A percentile compares a stretch with the other conserved stretches of the same genome.
phyloP scores from a whole-genome alignment of 306 rosid genomes.

The Cucurbita moschata region DNA sequence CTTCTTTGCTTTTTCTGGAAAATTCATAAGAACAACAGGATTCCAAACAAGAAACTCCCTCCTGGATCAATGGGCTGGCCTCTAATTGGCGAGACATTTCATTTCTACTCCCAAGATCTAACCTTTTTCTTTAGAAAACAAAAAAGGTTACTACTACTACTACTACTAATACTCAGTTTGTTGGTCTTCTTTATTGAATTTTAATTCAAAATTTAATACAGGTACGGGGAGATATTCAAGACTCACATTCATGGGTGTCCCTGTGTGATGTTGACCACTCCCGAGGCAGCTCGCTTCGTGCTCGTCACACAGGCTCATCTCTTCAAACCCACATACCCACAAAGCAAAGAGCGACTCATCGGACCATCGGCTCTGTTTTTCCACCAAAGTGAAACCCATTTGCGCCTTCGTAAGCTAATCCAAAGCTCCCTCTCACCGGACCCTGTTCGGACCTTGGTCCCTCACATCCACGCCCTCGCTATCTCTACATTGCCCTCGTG shows the following conservation, averaged over 20 bases:
- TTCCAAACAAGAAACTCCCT: constrained; percentile 33
- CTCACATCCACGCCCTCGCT: constrained; percentile 39
- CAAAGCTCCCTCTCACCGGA: constrained; percentile 40
- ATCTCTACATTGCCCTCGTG: constrained; percentile 31
- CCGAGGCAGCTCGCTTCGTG: constrained; percentile 71
- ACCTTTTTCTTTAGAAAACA: constrained; percentile 55
- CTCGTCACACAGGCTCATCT: constrained; percentile 66
- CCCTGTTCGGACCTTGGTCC: constrained; percentile 41
- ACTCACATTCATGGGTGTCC: constrained; percentile 70
- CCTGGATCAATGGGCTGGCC: constrained; percentile 99
- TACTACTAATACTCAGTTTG: no score
- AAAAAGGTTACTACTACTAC: constrained; percentile 29
- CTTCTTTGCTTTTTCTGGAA: constrained; percentile 3
- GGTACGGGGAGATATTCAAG: constrained; percentile 89
- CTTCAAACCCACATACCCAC: constrained; percentile 80
- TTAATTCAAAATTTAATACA: background rate
- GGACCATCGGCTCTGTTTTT: constrained; percentile 78
- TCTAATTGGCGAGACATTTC: constrained; percentile 69
- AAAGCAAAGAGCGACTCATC: constrained; percentile 70
- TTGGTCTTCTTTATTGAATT: no score
- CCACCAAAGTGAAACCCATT: constrained; percentile 62
- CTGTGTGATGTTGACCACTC: constrained; percentile 80
- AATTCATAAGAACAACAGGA: background rate
- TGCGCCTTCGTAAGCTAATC: constrained; percentile 52
- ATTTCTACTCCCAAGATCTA: constrained; percentile 64